A percentile compares a stretch with the other conserved stretches of the same genome.
These are phyloP conservation scores for Penicillium sp. DNA, from an alignment of 2,329 filamentous ascomycete species.

Conservation along the genomic window DNA sequence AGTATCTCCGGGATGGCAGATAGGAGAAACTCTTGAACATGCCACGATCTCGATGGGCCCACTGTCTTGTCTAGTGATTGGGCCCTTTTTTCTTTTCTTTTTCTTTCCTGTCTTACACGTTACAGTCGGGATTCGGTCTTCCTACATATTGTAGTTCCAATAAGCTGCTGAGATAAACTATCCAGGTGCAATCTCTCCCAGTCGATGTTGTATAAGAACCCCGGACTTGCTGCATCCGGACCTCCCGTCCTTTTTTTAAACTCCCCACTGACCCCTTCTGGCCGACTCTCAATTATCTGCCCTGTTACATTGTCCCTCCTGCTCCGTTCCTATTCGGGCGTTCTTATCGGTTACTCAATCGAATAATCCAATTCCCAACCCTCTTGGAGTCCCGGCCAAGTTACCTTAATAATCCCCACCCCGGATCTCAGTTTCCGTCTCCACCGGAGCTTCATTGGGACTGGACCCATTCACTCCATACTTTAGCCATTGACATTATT, in stretches of 20 bases:
- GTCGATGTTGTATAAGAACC: slow-evolving; percentile 2
- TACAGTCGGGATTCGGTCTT: neutral
- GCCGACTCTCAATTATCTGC: slow-evolving; percentile 10
- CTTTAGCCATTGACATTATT: neutral
- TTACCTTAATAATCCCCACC: neutral
- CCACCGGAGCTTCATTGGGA: slow-evolving; percentile 12
- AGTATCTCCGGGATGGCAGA: neutral
- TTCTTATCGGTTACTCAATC: slow-evolving; percentile 21
- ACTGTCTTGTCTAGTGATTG: neutral
- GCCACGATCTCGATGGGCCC: slow-evolving; percentile 2
- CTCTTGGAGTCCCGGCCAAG: neutral
- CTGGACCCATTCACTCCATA: neutral
- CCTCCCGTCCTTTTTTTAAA: slow-evolving; percentile 5
- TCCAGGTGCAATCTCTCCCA: too few relatives aligned
- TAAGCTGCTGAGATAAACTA: too few relatives aligned
- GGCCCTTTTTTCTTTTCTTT: neutral
- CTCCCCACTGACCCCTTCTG: slow-evolving; percentile 1
- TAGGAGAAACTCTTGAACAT: neutral
- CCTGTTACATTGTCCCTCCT: neutral
- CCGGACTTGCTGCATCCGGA: slow-evolving; percentile 19
- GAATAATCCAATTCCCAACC: slow-evolving; percentile 12
- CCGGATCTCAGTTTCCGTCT: slow-evolving; percentile 19
- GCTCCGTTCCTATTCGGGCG: slow-evolving; percentile 1
- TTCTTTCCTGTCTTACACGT: neutral
- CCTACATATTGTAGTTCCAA: neutral